Evolutionary conservation across 441 rosid genomes (phyloP), one percentile per base, ranked within the genome.

Genomic region (Arabidopsis hybrid): DNA sequence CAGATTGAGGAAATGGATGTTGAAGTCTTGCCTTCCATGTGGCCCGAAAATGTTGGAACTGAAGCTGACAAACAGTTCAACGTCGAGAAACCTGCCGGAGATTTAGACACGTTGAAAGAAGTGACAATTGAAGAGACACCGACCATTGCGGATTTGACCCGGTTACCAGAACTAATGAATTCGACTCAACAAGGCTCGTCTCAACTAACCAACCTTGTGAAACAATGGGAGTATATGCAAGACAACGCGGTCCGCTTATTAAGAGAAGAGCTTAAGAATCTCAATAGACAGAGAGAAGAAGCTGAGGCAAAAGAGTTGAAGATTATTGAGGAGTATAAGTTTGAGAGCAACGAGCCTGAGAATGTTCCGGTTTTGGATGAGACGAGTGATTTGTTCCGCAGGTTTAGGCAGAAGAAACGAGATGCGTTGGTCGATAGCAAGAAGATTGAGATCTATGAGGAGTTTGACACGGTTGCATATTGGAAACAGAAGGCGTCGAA

Each of bases 11-110:
- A 92, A 39, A 91, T 91, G 97, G 98, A 95, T 7, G 74, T 86
- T 16, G 98, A 95, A 86, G 89, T 71, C 71, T 87, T 92, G 34
- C 80, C 89, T 71, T 95, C 99, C 1, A 92, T 95, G 99, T 92
- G 99, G 99, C 99, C 99, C 2, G 99, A 92, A 67, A 95, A 88
- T 52, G 88, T 95, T 7, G 95, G 83, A 26, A 76, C 83, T 18
- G 93, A 91, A 79, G 78, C 73, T 1, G 91, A 88, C 62, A 92
- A 91, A 78, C 99, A 91, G 32, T 95, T 90, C 85, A 94, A 95
- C 69, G 87, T 95, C 3, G 99, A 92, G 75, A 84, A 80, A 73
- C 88, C 98, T 4, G 82, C 84, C 21, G 89, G 88, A n/a, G 98
- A 88, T 73, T 88, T 83, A 80, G 99, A 95, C 63, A 92, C 85